Evolutionary conservation across 345 rosid genomes (phyloP).

Genomic region (Dipteronia sinensis): DNA sequence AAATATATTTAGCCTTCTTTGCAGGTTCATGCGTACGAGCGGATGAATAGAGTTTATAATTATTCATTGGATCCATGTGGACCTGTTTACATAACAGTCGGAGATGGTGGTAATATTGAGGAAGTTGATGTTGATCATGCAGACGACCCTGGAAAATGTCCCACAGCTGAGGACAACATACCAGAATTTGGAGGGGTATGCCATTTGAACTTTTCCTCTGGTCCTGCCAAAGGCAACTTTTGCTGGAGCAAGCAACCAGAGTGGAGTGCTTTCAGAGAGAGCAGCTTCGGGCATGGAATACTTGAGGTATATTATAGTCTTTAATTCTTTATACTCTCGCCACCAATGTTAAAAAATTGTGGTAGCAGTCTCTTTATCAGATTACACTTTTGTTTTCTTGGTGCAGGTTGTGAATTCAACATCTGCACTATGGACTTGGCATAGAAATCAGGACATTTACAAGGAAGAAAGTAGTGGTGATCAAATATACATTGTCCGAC

Average conservation of each 20-base stretch:
- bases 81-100: conserved; percentile 74
- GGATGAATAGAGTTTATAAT: conserved; percentile 77
- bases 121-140: conserved; percentile 69
- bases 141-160: conserved; percentile 79
- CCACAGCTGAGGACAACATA: conserved; percentile 56
- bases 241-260: conserved; percentile 87
- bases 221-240: conserved; percentile 79
- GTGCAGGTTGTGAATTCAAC: conserved; percentile 74
- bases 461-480: conserved; percentile 60
- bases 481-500: conserved; percentile 73
- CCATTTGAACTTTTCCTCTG: conserved; percentile 63
- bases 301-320: conserved; percentile 55
- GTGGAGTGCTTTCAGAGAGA: conserved; percentile 86
- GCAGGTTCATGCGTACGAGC: conserved; percentile 93
- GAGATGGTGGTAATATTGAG: conserved; percentile 92
- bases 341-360: not conserved
- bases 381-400: not conserved
- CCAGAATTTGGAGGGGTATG: conserved; percentile 77
- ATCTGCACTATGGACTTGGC: conserved; percentile 87
- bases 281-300: conserved; percentile 93
- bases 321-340: not conserved
- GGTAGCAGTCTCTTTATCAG: not conserved
- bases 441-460: conserved; percentile 74
- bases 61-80: conserved; percentile 76
- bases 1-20: not conserved